phyloP scores from a whole-genome alignment of 2,329 filamentous ascomycete genomes.

The Exophiala calicioides region DNA sequence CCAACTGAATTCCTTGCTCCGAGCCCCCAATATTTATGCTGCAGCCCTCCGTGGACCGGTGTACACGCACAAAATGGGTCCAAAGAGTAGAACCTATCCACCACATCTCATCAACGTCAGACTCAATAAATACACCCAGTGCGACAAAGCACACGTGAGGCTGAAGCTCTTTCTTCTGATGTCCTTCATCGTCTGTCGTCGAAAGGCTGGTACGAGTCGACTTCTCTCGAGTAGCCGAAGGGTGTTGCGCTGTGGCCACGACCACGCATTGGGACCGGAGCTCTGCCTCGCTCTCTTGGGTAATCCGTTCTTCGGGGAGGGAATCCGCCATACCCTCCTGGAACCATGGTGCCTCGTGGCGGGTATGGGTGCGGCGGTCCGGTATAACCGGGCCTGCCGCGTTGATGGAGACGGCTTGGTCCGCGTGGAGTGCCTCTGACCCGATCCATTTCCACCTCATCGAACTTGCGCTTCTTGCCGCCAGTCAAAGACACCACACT shows the following conservation, averaged over 20 bases:
- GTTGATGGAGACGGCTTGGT: conserved; percentile 7
- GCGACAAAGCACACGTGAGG: too few relatives aligned
- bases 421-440: conserved; percentile 13
- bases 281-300: conserved; percentile 2
- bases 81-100: too few relatives aligned
- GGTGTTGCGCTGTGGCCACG: conserved; percentile 22
- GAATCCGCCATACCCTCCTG: background rate
- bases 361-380: background rate
- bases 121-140: too few relatives aligned
- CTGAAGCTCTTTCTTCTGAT: too few relatives aligned
- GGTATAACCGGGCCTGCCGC: background rate
- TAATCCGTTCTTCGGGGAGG: too few relatives aligned
- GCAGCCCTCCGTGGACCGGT: too few relatives aligned
- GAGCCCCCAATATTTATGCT: too few relatives aligned
- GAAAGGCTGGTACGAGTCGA: conserved; percentile 16
- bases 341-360: background rate
- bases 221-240: conserved; percentile 18
- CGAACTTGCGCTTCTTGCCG: conserved; percentile 43
- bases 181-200: conserved; percentile 1
- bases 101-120: too few relatives aligned
- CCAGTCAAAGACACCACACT: conserved; percentile 40
- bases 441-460: conserved; percentile 25
- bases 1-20: too few relatives aligned
- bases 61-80: too few relatives aligned
- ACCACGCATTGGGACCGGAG: conserved; percentile 2